Conservation (phyloP, 2,329 filamentous ascomycete genomes). For the Metarhizium album region DNA sequence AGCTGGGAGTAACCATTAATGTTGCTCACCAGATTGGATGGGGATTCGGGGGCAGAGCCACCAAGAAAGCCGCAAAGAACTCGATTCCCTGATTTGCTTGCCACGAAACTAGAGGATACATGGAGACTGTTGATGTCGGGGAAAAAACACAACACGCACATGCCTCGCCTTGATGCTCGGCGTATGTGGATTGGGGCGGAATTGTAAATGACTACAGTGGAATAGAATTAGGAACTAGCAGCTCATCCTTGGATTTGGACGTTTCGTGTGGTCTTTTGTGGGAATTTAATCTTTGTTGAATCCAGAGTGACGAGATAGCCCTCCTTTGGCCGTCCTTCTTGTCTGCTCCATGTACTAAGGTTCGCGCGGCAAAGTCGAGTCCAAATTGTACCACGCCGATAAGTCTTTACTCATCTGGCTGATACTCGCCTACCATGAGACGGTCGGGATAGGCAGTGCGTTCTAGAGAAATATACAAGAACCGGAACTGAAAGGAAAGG, state of each 20-base stretch:
- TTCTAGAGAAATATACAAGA: constrained; percentile 12
- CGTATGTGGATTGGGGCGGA: too few relatives aligned
- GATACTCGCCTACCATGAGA: constrained; percentile 19
- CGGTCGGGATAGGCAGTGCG: background rate
- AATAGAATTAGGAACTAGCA: too few relatives aligned
- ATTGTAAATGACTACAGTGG: too few relatives aligned
- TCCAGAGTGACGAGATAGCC: constrained; percentile 4
- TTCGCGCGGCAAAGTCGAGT: constrained; percentile 10
- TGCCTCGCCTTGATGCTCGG: too few relatives aligned
- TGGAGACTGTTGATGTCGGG: too few relatives aligned
- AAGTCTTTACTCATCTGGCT: constrained; percentile 15
- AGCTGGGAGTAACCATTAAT: constrained; percentile 34
- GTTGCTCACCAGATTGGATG: constrained; percentile 44
- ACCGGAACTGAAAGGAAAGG: constrained; percentile 17
- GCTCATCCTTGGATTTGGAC: too few relatives aligned
- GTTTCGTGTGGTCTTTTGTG: background rate
- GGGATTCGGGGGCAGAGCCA: constrained; percentile 32
- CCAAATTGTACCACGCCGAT: background rate
- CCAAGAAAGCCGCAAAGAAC: background rate
- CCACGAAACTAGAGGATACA: background rate
- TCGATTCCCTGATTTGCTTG: background rate
- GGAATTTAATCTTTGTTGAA: background rate
- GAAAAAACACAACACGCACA: too few relatives aligned
- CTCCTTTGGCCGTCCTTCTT: constrained; percentile 11
- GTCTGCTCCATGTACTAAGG: constrained; percentile 12